phyloP scores from a whole-genome alignment of 805 yeast species.

The Candida namnaoensis region DNA sequence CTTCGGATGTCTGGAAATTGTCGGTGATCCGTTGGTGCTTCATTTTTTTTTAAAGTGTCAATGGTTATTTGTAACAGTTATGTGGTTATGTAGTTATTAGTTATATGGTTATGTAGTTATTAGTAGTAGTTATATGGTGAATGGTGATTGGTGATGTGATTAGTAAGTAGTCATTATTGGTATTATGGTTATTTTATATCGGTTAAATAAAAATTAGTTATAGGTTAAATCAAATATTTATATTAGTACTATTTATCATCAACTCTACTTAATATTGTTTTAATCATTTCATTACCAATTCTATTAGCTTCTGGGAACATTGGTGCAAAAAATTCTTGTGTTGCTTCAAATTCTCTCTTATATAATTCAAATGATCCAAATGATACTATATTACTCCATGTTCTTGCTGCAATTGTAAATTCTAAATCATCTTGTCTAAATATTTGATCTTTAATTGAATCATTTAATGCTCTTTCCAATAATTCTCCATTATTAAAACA shows the following conservation, averaged over 20 bases:
- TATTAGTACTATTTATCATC: neutral
- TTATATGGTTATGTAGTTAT: too few species aligned
- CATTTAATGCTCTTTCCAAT: constrained; percentile 71
- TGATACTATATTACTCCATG: constrained; percentile 77
- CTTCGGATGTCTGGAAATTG: too few species aligned
- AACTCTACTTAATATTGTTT: constrained; percentile 47
- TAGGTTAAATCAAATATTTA: too few species aligned
- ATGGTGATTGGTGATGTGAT: too few species aligned
- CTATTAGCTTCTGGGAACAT: constrained; percentile 84
- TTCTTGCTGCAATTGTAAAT: constrained; percentile 82
- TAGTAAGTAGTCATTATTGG: too few species aligned
- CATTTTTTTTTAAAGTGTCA: too few species aligned
- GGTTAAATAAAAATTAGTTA: too few species aligned
- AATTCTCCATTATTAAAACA: constrained; percentile 58
- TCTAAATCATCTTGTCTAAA: constrained; percentile 89
- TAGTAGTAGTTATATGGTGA: too few species aligned
- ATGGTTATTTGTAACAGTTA: too few species aligned
- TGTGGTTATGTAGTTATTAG: too few species aligned
- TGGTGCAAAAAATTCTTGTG: constrained; percentile 77
- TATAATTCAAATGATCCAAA: constrained; percentile 71
- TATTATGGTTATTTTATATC: too few species aligned
- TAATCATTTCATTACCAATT: constrained; percentile 91
- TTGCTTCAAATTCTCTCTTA: constrained; percentile 60
- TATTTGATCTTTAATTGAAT: constrained; percentile 53
- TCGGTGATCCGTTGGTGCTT: too few species aligned